Evolutionary conservation across 2,329 filamentous ascomycete species (phyloP), one percentile per base, ranked within the genome.

Genomic region (Hymenoscyphus linearis): DNA sequence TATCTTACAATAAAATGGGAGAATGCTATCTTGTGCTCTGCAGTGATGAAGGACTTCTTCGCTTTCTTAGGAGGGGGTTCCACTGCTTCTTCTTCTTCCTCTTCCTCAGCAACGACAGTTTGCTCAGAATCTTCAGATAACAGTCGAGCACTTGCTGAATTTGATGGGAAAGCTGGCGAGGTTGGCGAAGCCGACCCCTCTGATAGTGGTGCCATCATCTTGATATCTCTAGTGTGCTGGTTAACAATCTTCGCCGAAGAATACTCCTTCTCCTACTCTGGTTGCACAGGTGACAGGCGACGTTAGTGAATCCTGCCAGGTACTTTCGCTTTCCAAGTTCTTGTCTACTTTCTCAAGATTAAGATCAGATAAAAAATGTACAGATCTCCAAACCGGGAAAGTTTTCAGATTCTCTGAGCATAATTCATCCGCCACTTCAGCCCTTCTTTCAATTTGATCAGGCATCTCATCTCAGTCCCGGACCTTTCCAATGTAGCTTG

Each of bases 1-100:
- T 53, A 13, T 55, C 55, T 61, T 47, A 60, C 63, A 34, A 61
- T 10, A 50, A 64, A 64, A 57, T 64, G 62, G 12, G 60, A 59
- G 52, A 62, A 60, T 10, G 60, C 56, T 47, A 57, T 59, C 36
- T 62, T 53, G 14, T 60, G 55, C 26, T 60, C 62, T 1, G 59
- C 59, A n/a, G 27, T 60, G 54, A 57, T 62, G 27, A 60, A 58
- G 36, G 31, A 12, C 5, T 60, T 58, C 40, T 61, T 60, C n/a
- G 60, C 44, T 25, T 60, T 55, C 35, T 62, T 54, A 14, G 14
- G 18, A 14, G 61, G 22, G 4, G 13, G 22, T 13, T 7, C 53
- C 2, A 16, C 37, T 7, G 14, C 2, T 2, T 56, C 27, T 50
- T 57, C 37, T 44, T 58, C 58, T 22, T 60, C 22, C 36, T 34